A percentile compares a stretch with the other conserved stretches of the same genome.
Conservation (phyloP, 441 rosid species). For the Macaranga tanarius region DNA sequence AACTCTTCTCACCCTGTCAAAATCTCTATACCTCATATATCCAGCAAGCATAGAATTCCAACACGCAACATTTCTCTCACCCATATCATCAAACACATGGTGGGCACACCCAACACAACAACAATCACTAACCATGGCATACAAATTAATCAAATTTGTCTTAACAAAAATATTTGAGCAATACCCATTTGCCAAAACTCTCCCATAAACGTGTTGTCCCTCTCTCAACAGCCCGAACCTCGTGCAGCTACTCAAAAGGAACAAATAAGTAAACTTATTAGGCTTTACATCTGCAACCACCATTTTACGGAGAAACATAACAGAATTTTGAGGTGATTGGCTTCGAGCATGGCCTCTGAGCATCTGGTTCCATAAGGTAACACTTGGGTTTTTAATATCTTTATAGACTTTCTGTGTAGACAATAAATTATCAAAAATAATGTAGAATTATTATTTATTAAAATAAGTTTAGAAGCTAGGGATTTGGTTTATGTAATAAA, state of each 20-base stretch:
- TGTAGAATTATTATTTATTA: too few species aligned
- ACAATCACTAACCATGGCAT: slow-evolving; percentile 15
- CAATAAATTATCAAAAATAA: slow-evolving; percentile 25
- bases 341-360: slow-evolving; percentile 41
- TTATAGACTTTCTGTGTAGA: slow-evolving; percentile 29
- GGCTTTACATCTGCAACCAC: slow-evolving; percentile 13
- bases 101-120: slow-evolving; percentile 32
- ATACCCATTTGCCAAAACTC: slow-evolving; percentile 39
- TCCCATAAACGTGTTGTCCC: slow-evolving; percentile 48
- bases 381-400: slow-evolving; percentile 32
- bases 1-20: slow-evolving; percentile 32
- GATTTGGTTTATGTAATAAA: too few species aligned
- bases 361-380: slow-evolving; percentile 51
- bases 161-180: slow-evolving; percentile 37
- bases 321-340: slow-evolving; percentile 27
- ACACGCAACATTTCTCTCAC: slow-evolving; percentile 41
- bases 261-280: slow-evolving; percentile 38
- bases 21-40: slow-evolving; percentile 38
- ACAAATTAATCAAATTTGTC: slow-evolving; percentile 47
- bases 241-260: slow-evolving; percentile 44
- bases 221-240: slow-evolving; percentile 35
- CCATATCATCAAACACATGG: slow-evolving; percentile 49
- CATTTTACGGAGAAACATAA: slow-evolving; percentile 41
- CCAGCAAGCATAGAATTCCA: slow-evolving; percentile 55
- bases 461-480: too few species aligned